Conservation (phyloP, 163 green algal species). For the Volvox carteri region DNA sequence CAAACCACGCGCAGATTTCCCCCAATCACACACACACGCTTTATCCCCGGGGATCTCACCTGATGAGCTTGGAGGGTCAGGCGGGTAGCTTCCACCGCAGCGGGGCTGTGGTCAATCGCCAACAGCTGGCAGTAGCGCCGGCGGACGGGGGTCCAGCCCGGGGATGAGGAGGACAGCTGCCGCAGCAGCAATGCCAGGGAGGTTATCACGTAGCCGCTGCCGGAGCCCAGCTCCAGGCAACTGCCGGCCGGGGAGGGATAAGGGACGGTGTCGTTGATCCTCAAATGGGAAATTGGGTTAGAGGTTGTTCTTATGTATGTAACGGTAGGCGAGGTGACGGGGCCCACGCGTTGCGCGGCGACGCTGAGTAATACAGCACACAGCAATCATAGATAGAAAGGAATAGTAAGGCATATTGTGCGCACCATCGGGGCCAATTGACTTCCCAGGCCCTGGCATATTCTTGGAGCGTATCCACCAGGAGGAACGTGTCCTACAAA, state of each 20-base stretch:
- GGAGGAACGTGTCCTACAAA: conserved; percentile 80
- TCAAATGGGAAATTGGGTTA: too few relatives aligned
- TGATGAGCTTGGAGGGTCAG: conserved; percentile 67
- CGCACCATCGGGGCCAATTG: background rate
- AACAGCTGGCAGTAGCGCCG: conserved; percentile 61
- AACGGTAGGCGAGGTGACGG: too few relatives aligned
- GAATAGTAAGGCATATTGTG: too few relatives aligned
- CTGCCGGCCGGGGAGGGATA: background rate
- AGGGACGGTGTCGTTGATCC: too few relatives aligned
- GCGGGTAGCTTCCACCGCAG: conserved; percentile 73
- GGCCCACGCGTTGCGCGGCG: too few relatives aligned
- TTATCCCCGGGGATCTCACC: too few relatives aligned
- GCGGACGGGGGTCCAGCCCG: background rate
- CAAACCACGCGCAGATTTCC: too few relatives aligned
- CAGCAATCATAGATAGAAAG: too few relatives aligned
- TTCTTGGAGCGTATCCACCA: conserved; percentile 74
- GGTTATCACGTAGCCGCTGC: conserved; percentile 88
- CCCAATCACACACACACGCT: too few relatives aligned
- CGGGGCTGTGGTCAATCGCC: conserved; percentile 85
- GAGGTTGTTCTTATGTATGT: too few relatives aligned
- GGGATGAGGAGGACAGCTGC: conserved; percentile 14
- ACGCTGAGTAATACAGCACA: too few relatives aligned
- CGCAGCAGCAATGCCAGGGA: conserved; percentile 80
- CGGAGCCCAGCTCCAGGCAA: conserved; percentile 87
- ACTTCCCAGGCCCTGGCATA: background rate